Percentiles rank a stretch among this genome's conserved stretches.
Evolutionary conservation across 768 basidiomycete species (phyloP).

Genomic region (Termitomyces sp.): DNA sequence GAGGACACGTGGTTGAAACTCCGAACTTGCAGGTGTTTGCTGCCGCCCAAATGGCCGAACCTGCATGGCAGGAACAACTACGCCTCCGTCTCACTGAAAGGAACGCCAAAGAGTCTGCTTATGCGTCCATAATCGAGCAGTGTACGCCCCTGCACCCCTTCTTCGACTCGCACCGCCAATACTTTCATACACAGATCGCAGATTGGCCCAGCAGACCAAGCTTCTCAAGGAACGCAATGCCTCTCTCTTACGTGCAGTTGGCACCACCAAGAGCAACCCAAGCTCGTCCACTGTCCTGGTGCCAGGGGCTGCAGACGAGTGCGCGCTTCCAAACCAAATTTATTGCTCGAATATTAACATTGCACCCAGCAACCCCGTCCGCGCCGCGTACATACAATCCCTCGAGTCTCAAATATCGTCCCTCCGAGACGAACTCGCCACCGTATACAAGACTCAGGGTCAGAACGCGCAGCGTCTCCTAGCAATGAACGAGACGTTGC

Average conservation of each 20-base stretch:
- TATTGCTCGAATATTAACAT: slow-evolving; percentile 13
- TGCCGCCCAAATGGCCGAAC: slow-evolving; percentile 59
- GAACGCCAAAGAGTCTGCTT: slow-evolving; percentile 76
- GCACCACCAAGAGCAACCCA: slow-evolving; percentile 58
- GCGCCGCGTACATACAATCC: slow-evolving; percentile 83
- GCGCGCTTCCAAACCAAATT: slow-evolving; percentile 6
- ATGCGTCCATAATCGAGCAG: slow-evolving; percentile 85
- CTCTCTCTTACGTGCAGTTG: slow-evolving; percentile 79
- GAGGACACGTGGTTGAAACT: slow-evolving; percentile 35
- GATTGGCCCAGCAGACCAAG: slow-evolving; percentile 88
- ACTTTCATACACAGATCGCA: slow-evolving; percentile 55
- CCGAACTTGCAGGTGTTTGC: slow-evolving; percentile 21
- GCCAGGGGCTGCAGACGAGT: slow-evolving; percentile 68
- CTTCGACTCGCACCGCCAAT: not conserved
- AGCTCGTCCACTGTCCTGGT: slow-evolving; percentile 59
- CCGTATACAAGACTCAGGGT: slow-evolving; percentile 92
- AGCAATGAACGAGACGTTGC: slow-evolving; percentile 90
- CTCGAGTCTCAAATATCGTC: slow-evolving; percentile 93
- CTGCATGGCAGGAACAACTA: slow-evolving; percentile 79
- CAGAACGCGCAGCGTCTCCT: slow-evolving; percentile 92
- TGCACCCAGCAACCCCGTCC: slow-evolving; percentile 66
- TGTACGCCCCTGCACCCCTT: slow-evolving; percentile 48
- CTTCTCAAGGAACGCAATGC: slow-evolving; percentile 90
- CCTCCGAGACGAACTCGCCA: slow-evolving; percentile 86
- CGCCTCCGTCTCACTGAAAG: slow-evolving; percentile 76